Percentiles rank a stretch among this genome's conserved stretches.
These are phyloP conservation scores for Cicer yamashitae DNA, from an alignment of 306 rosid species.

Conservation along the genomic window DNA sequence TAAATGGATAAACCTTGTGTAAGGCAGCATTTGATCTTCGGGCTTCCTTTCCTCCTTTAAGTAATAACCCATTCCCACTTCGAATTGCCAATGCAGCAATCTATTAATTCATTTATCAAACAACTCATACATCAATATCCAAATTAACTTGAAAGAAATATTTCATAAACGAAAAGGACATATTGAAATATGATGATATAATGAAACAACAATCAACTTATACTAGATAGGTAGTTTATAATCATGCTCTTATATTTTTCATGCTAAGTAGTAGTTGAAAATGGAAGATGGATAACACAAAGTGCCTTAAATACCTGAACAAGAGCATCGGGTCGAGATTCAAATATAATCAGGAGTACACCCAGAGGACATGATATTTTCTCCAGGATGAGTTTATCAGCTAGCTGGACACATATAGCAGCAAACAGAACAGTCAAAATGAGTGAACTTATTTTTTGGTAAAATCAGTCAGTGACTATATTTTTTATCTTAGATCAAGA, in stretches of 20 bases:
- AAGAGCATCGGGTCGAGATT: slow-evolving; percentile 97
- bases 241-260: slow-evolving; percentile 21
- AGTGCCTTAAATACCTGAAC: slow-evolving; percentile 68
- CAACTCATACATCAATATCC: slow-evolving; percentile 27
- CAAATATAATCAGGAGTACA: slow-evolving; percentile 80
- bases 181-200: slow-evolving; percentile 4
- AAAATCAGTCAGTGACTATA: slow-evolving; percentile 5
- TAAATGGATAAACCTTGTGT: slow-evolving; percentile 72
- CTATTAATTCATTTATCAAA: slow-evolving; percentile 55
- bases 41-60: slow-evolving; percentile 96
- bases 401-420: slow-evolving; percentile 65
- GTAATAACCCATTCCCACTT: slow-evolving; percentile 92
- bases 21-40: slow-evolving; percentile 71
- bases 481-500: slow-evolving; percentile 21
- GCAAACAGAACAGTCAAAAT: slow-evolving; percentile 38
- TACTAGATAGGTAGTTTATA: slow-evolving; percentile 9
- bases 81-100: slow-evolving; percentile 88
- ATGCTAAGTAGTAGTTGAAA: slow-evolving; percentile 33
- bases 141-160: slow-evolving; percentile 15
- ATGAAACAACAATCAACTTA: slow-evolving; percentile 8
- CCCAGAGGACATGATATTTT: slow-evolving; percentile 80
- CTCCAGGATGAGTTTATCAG: slow-evolving; percentile 77
- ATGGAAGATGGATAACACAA: slow-evolving; percentile 22
- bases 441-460: slow-evolving; percentile 27
- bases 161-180: slow-evolving; percentile 1